These are phyloP conservation scores for Aureobasidium sp. DNA, from an alignment of 2,329 filamentous ascomycete species.

Conservation along the genomic window DNA sequence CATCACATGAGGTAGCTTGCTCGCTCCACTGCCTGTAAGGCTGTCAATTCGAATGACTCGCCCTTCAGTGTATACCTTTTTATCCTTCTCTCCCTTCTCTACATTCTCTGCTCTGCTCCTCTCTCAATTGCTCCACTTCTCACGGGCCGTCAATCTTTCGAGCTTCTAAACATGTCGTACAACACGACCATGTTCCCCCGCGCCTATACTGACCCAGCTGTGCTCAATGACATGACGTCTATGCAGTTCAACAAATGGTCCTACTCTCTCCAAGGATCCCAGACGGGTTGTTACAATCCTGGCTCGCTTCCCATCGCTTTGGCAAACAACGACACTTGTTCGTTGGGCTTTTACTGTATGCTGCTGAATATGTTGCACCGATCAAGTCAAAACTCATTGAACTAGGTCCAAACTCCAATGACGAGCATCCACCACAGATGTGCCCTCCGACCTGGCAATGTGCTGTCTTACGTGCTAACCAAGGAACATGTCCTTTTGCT, in stretches of 20 bases:
- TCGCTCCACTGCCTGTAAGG: neutral
- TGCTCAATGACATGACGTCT: conserved; percentile 21
- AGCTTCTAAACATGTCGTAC: neutral
- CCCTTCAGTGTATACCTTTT: neutral
- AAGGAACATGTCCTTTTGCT: conserved; percentile 25
- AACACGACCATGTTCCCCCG: neutral
- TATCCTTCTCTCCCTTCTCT: neutral
- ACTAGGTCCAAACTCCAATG: neutral
- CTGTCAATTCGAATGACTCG: neutral
- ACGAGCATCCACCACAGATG: conserved; percentile 26
- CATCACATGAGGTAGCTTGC: neutral
- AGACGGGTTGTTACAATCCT: conserved; percentile 22
- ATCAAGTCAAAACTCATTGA: neutral
- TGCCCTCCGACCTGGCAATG: conserved; percentile 26
- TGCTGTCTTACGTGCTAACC: conserved; percentile 20
- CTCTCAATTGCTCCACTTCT: neutral
- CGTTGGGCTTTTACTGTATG: conserved; percentile 25
- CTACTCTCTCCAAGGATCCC: conserved; percentile 20
- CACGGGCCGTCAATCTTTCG: neutral
- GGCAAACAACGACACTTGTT: conserved; percentile 26
- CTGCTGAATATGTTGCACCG: neutral
- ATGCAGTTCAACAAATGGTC: conserved; percentile 21
- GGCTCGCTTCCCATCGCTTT: conserved; percentile 26
- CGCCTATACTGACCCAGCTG: neutral
- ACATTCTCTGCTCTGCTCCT: neutral